Conservation (phyloP, 306 rosid genomes). For the Ammopiptanthus mongolicus region DNA sequence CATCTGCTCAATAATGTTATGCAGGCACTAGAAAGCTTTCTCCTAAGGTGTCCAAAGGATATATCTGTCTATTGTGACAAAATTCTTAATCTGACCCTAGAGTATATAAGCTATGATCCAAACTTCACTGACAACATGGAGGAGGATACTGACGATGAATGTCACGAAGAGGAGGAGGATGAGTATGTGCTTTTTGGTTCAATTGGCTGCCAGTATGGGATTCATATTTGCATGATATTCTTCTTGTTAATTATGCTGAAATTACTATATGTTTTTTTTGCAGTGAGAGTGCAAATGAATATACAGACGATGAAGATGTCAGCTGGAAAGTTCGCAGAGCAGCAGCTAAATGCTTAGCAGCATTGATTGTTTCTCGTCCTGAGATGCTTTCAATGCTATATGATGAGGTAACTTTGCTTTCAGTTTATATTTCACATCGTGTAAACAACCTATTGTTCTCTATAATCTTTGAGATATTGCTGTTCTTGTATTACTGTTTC, state of each 20-base stretch:
- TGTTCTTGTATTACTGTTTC: not conserved
- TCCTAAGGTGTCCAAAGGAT: slow-evolving; percentile 93
- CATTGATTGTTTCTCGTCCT: slow-evolving; percentile 93
- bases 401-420: slow-evolving; percentile 66
- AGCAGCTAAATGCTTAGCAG: slow-evolving; percentile 97
- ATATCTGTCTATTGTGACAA: slow-evolving; percentile 75
- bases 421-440: not conserved
- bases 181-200: slow-evolving; percentile 58
- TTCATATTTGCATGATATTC: slow-evolving; percentile 1
- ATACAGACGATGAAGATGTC: slow-evolving; percentile 96
- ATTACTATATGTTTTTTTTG: slow-evolving; percentile 29
- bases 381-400: slow-evolving; percentile 86
- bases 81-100: slow-evolving; percentile 81
- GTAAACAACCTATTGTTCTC: not conserved
- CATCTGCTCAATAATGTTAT: slow-evolving; percentile 15
- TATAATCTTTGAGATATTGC: not conserved
- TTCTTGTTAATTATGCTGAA: slow-evolving; percentile 14
- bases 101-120: slow-evolving; percentile 91
- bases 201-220: slow-evolving; percentile 12
- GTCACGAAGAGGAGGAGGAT: slow-evolving; percentile 91
- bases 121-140: slow-evolving; percentile 99
- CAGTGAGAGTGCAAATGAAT: slow-evolving; percentile 97
- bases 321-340: slow-evolving; percentile 99
- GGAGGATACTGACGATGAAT: slow-evolving; percentile 92
- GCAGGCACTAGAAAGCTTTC: slow-evolving; percentile 93